A percentile compares a stretch with the other conserved stretches of the same genome.
phyloP scores from a whole-genome alignment of 345 rosid species.

The Cardiospermum halicacabum region DNA sequence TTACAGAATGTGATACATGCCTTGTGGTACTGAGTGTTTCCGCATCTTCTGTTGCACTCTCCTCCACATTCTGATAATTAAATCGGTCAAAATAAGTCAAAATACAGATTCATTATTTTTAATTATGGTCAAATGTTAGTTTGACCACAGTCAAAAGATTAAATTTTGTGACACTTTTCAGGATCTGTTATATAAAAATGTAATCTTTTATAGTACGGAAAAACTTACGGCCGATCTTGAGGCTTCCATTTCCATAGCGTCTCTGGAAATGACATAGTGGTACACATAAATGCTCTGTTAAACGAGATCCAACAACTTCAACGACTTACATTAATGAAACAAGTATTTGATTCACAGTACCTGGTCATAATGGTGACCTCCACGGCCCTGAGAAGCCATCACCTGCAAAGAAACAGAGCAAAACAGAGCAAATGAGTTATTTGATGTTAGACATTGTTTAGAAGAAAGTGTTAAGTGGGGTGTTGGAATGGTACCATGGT shows the following conservation, averaged over 20 bases:
- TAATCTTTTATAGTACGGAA: too few relatives aligned
- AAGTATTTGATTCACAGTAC: not conserved
- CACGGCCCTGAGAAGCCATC: conserved; percentile 37
- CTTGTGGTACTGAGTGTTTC: conserved; percentile 45
- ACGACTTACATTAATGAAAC: not conserved
- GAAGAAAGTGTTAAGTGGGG: not conserved
- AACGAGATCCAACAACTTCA: not conserved
- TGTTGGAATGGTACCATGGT: conserved; percentile 34
- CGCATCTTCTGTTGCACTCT: conserved; percentile 54
- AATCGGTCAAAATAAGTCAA: too few relatives aligned
- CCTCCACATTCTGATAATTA: conserved; percentile 62
- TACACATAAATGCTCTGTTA: not conserved
- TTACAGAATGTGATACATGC: conserved; percentile 63
- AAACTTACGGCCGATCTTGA: conserved; percentile 43
- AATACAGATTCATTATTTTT: too few relatives aligned
- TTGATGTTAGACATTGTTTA: not conserved
- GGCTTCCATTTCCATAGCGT: conserved; percentile 42
- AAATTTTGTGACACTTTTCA: too few relatives aligned
- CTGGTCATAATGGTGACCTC: conserved; percentile 38
- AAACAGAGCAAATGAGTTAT: not conserved
- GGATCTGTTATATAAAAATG: too few relatives aligned
- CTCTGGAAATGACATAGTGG: conserved; percentile 21
- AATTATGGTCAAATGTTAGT: too few relatives aligned
- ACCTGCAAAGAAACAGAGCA: conserved; percentile 22
- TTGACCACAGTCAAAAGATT: conserved; percentile 21